Conservation (phyloP, 306 rosid species). For the Cicer cuneatum region DNA sequence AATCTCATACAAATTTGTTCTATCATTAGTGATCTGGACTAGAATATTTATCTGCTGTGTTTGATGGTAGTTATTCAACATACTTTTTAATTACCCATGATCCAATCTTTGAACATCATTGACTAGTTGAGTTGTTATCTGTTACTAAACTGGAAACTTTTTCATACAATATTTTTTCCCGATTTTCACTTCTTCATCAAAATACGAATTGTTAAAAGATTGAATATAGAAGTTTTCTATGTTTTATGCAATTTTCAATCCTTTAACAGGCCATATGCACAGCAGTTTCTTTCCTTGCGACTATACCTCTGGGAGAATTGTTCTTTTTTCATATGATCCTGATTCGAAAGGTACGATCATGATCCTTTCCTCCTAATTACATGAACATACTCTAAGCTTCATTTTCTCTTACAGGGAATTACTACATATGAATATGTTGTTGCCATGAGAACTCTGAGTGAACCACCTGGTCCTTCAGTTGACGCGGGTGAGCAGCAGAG, state of each 20-base stretch:
- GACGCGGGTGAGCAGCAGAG: constrained; percentile 83
- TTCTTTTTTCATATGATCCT: constrained; percentile 85
- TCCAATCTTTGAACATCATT: neutral
- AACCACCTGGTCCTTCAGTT: constrained; percentile 78
- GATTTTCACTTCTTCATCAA: constrained; percentile 23
- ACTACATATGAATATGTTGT: constrained; percentile 86
- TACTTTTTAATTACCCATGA: constrained; percentile 14
- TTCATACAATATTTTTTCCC: neutral
- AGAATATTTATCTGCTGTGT: constrained; percentile 27
- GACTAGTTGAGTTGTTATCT: constrained; percentile 19
- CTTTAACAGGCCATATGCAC: constrained; percentile 78
- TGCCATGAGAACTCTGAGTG: constrained; percentile 85
- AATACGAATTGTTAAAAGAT: constrained; percentile 12
- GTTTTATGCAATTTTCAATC: constrained; percentile 40
- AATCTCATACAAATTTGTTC: no score
- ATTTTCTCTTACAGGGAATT: constrained; percentile 65
- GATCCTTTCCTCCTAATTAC: constrained; percentile 28
- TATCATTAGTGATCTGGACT: neutral
- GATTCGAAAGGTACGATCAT: constrained; percentile 70
- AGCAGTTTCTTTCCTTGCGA: constrained; percentile 70
- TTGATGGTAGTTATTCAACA: constrained; percentile 29
- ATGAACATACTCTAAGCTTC: constrained; percentile 40
- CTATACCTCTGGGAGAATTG: constrained; percentile 78
- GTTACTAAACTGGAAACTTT: constrained; percentile 15
- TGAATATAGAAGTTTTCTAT: neutral